Conservation (phyloP, 2,329 filamentous ascomycete genomes). For the Harringtonia lauricola region DNA sequence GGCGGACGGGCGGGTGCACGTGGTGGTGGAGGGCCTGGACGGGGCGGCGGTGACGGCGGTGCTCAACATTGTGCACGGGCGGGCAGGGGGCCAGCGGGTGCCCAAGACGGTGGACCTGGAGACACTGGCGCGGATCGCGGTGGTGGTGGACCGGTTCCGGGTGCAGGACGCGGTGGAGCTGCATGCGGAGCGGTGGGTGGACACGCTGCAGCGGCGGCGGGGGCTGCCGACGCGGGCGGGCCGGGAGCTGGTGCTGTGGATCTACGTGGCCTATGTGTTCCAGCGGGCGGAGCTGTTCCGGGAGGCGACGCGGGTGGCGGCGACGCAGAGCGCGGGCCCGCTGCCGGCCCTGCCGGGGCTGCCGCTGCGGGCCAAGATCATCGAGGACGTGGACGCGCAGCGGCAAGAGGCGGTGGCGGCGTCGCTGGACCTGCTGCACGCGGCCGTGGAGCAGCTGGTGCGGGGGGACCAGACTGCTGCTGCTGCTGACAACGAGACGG, state of each 20-base stretch:
- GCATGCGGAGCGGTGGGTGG: slow-evolving; percentile 30
- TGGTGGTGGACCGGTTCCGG: slow-evolving; percentile 30
- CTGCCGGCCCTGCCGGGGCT: slow-evolving; percentile 15
- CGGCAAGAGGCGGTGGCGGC: slow-evolving; percentile 15
- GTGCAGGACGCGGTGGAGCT: slow-evolving; percentile 30
- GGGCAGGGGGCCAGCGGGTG: slow-evolving; percentile 25
- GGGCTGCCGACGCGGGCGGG: slow-evolving; percentile 10
- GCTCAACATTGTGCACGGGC: slow-evolving; percentile 33
- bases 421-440: slow-evolving; percentile 13
- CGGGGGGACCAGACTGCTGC: neutral
- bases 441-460: slow-evolving; percentile 14
- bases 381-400: slow-evolving; percentile 17
- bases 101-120: slow-evolving; percentile 26
- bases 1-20: slow-evolving; percentile 20
- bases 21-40: slow-evolving; percentile 21
- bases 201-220: slow-evolving; percentile 10
- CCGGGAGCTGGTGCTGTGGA: slow-evolving; percentile 18
- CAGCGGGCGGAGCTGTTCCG: slow-evolving; percentile 16
- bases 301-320: slow-evolving; percentile 15
- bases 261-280: slow-evolving; percentile 21
- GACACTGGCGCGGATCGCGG: slow-evolving; percentile 30
- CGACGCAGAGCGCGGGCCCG: slow-evolving; percentile 14
- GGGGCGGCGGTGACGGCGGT: slow-evolving; percentile 26
- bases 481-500: neutral
- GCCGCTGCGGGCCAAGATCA: slow-evolving; percentile 18